Conservation (phyloP, 164 flowering plant species). For the Annona cherimola region DNA sequence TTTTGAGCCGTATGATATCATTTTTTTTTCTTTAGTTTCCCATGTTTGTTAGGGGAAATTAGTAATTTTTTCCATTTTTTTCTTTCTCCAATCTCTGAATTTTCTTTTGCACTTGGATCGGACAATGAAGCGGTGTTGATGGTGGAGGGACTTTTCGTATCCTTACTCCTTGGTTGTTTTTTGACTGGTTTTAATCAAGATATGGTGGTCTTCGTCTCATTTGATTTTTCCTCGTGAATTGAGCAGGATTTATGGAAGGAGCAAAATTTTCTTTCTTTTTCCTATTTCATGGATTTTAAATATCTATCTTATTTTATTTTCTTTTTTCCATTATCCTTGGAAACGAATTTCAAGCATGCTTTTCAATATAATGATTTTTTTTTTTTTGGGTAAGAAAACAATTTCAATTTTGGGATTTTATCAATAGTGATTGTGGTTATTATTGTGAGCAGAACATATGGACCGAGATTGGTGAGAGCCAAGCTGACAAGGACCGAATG, state of each 20-base stretch:
- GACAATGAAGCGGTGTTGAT: neutral
- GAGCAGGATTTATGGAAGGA: no score
- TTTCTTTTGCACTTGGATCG: no score
- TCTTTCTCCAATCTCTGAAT: no score
- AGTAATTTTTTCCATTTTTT: no score
- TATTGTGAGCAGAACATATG: constrained; percentile 64
- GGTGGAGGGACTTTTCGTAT: neutral
- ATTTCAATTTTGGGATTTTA: neutral
- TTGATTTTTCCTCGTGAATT: neutral
- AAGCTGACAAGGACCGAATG: constrained; percentile 75
- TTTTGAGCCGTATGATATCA: no score
- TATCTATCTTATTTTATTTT: neutral
- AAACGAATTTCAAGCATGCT: neutral
- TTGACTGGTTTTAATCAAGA: neutral
- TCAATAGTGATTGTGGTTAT: neutral
- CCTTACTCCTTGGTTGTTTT: neutral
- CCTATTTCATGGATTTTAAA: neutral
- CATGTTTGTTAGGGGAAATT: no score
- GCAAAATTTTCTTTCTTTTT: no score
- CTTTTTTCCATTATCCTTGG: neutral
- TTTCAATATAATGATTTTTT: neutral
- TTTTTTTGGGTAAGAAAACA: neutral
- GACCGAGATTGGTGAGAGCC: constrained; percentile 85
- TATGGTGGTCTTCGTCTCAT: neutral
- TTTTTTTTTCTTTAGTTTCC: no score